These are phyloP conservation scores for Flagelloscypha sp. DNA, from an alignment of 768 basidiomycete genomes.

Conservation along the genomic window DNA sequence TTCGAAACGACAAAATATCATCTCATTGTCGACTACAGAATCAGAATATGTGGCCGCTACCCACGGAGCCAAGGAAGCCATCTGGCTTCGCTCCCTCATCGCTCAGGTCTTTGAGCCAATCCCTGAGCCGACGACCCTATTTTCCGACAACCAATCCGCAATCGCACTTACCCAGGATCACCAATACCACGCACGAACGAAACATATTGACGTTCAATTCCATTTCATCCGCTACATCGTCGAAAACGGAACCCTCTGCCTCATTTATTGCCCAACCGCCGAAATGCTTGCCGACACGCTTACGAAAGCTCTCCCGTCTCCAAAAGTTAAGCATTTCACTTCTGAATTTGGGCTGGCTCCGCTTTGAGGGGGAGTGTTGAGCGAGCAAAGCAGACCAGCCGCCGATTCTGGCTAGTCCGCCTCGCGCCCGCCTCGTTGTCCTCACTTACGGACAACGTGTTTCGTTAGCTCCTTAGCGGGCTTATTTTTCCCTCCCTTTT, in stretches of 20 bases:
- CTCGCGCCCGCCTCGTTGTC: no score
- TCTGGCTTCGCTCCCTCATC: constrained; percentile 23
- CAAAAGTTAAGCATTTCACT: constrained; percentile 4
- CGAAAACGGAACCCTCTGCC: constrained; percentile 1
- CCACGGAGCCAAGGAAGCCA: constrained; percentile 17
- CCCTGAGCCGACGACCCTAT: constrained; percentile 10
- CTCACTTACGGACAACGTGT: no score
- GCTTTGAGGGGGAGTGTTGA: constrained; percentile 8
- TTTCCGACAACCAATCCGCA: constrained; percentile 12
- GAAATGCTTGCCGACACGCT: constrained; percentile 19
- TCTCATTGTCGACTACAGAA: constrained; percentile 18
- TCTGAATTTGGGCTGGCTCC: constrained; percentile 4
- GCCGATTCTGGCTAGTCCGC: no score
- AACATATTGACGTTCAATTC: constrained; percentile 22
- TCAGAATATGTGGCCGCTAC: constrained; percentile 18
- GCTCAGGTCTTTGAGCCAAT: constrained; percentile 10
- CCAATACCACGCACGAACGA: constrained; percentile 12
- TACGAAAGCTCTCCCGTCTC: constrained; percentile 16
- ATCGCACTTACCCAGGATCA: constrained; percentile 13
- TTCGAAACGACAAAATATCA: constrained; percentile 22
- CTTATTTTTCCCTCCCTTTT: no score
- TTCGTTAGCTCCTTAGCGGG: no score
- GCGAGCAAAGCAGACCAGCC: no score
- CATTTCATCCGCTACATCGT: constrained; percentile 23
- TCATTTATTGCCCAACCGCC: constrained; percentile 13